These are phyloP conservation scores for Magnaporthiopsis rhizophila DNA, from an alignment of 2,329 filamentous ascomycete genomes.

Conservation along the genomic window DNA sequence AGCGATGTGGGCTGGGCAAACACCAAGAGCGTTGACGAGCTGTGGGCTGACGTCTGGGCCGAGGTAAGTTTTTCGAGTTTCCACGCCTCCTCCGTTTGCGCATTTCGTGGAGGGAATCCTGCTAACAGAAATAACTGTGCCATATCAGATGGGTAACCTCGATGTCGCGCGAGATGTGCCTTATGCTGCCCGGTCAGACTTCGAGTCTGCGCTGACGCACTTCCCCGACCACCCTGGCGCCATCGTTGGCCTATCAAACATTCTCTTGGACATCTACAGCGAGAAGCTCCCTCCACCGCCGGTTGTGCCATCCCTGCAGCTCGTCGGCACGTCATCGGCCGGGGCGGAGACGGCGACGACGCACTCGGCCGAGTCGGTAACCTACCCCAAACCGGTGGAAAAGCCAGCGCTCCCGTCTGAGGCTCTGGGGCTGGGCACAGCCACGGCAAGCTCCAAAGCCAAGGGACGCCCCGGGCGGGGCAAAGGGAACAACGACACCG, in stretches of 20 bases:
- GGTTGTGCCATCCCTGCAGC: conserved; percentile 37
- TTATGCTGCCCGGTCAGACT: conserved; percentile 65
- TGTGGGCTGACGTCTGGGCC: conserved; percentile 76
- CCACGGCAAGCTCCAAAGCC: conserved; percentile 7
- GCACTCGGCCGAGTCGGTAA: not conserved
- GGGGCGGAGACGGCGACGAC: not conserved
- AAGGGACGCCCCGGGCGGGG: not conserved
- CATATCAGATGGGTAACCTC: conserved; percentile 55
- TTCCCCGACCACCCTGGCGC: conserved; percentile 72
- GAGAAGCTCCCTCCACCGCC: conserved; percentile 55
- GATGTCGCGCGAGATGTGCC: conserved; percentile 52
- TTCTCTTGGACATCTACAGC: conserved; percentile 79
- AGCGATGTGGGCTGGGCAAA: conserved; percentile 67
- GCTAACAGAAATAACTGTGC: conserved; percentile 1
- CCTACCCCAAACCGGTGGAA: conserved; percentile 8
- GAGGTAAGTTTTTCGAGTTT: conserved; percentile 50
- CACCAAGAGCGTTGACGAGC: conserved; percentile 71
- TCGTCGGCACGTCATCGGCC: conserved; percentile 10
- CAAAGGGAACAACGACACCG: not conserved
- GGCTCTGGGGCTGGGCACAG: conserved; percentile 38
- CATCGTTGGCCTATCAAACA: conserved; percentile 73
- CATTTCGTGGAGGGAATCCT: not conserved
- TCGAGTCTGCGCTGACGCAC: conserved; percentile 74
- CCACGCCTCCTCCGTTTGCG: not conserved
- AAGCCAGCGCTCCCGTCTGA: conserved; percentile 28